phyloP scores from a whole-genome alignment of 2,329 filamentous ascomycete genomes.

The Phyllosticta paracitricarpa region DNA sequence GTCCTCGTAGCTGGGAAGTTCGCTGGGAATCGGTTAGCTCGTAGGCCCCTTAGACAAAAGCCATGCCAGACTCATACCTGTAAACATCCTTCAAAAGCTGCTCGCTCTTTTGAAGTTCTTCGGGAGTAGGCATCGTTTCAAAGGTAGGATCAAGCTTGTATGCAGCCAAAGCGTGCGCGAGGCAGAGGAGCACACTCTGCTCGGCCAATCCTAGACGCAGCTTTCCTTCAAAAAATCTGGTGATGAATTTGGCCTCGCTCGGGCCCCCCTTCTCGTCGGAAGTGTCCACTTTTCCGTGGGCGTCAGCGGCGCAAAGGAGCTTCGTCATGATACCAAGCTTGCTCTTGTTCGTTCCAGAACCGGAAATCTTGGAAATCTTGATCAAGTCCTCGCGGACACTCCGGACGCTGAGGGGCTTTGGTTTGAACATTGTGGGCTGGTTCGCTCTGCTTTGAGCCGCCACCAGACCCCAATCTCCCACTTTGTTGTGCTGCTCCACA shows the following conservation, averaged over 20 bases:
- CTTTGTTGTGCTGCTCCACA: slow-evolving; percentile 91
- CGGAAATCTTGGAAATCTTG: slow-evolving; percentile 75
- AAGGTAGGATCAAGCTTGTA: slow-evolving; percentile 68
- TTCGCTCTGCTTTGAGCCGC: slow-evolving; percentile 92
- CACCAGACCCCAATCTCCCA: slow-evolving; percentile 88
- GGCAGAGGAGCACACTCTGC: slow-evolving; percentile 77
- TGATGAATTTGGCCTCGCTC: slow-evolving; percentile 88
- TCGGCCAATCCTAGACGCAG: slow-evolving; percentile 85
- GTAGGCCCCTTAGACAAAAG: background rate
- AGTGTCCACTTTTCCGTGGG: slow-evolving; percentile 74
- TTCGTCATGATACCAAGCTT: slow-evolving; percentile 97
- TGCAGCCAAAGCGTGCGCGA: slow-evolving; percentile 78
- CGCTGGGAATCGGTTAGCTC: slow-evolving; percentile 45
- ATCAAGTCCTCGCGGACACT: slow-evolving; percentile 84
- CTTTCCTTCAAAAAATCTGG: slow-evolving; percentile 91
- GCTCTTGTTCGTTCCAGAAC: slow-evolving; percentile 76
- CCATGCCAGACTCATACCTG: slow-evolving; percentile 41
- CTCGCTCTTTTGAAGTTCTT: slow-evolving; percentile 75
- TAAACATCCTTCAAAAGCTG: slow-evolving; percentile 81
- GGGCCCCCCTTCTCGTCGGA: slow-evolving; percentile 84
- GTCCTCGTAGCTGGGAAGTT: slow-evolving; percentile 88
- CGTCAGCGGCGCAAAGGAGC: slow-evolving; percentile 80
- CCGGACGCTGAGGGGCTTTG: slow-evolving; percentile 75
- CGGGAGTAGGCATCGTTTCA: slow-evolving; percentile 57
- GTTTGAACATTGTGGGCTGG: slow-evolving; percentile 97